Evolutionary conservation across 2,329 filamentous ascomycete genomes (phyloP).

Genomic region (Lanzia echinophila): DNA sequence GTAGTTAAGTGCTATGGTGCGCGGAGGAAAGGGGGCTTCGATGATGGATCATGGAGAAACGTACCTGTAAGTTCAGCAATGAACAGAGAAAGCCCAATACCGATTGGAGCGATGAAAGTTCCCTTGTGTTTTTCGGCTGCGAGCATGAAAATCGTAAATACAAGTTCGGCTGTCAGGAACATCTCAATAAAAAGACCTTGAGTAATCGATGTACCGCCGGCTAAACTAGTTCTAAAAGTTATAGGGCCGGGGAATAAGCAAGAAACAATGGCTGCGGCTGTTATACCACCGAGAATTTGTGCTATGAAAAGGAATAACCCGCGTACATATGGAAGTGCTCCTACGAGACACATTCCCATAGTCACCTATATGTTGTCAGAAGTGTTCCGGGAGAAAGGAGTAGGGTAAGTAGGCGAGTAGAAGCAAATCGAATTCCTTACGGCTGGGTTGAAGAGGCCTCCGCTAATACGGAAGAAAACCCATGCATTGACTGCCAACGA

Average conservation of each 20-base stretch:
- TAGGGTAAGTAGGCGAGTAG: background rate
- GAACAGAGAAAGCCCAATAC: constrained; percentile 41
- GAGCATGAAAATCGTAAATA: constrained; percentile 46
- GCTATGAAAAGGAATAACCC: constrained; percentile 29
- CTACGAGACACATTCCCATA: constrained; percentile 33
- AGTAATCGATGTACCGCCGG: constrained; percentile 33
- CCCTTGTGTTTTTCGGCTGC: constrained; percentile 43
- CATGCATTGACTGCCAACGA: constrained; percentile 46
- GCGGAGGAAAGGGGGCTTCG: constrained; percentile 28
- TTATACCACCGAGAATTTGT: constrained; percentile 32
- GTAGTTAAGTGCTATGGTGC: constrained; percentile 41
- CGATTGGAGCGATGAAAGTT: constrained; percentile 42
- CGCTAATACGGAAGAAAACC: constrained; percentile 47
- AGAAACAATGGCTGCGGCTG: constrained; percentile 33
- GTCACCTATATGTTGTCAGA: constrained; percentile 24
- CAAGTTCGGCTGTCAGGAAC: constrained; percentile 40
- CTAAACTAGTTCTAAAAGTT: constrained; percentile 37
- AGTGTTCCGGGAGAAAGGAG: constrained; percentile 33
- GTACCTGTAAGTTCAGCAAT: constrained; percentile 35
- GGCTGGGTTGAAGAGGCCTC: constrained; percentile 45
- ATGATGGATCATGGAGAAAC: background rate
- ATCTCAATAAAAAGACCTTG: constrained; percentile 45
- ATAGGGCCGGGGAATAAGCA: constrained; percentile 35
- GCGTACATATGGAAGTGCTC: constrained; percentile 30
- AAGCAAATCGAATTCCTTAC: constrained; percentile 14